phyloP scores from a whole-genome alignment of 2,329 filamentous ascomycete genomes.

The Trichoderma aggressivum region DNA sequence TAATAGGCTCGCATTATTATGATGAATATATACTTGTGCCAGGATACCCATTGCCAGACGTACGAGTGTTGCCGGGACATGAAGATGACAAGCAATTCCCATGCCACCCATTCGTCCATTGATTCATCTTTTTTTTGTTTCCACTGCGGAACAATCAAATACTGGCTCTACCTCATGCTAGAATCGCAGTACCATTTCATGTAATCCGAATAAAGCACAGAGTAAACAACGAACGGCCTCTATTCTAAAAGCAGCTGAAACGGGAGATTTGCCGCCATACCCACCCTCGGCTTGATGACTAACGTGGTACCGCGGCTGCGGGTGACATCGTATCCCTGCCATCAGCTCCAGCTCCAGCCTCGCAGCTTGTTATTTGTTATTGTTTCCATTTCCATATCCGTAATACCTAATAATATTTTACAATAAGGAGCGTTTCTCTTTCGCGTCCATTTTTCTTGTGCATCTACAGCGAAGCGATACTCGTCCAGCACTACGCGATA shows the following conservation, averaged over 20 bases:
- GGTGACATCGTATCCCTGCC: conserved; percentile 25
- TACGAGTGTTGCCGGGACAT: neutral
- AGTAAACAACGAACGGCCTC: neutral
- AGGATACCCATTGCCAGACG: neutral
- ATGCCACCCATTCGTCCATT: neutral
- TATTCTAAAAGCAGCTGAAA: neutral
- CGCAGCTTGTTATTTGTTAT: conserved; percentile 5
- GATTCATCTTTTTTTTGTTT: neutral
- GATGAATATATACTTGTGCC: neutral
- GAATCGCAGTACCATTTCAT: neutral
- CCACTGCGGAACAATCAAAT: neutral
- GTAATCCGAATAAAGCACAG: neutral
- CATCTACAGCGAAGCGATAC: neutral
- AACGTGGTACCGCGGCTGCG: conserved; percentile 27
- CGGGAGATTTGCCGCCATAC: neutral
- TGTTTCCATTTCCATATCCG: conserved; percentile 3
- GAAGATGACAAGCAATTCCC: neutral
- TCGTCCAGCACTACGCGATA: neutral
- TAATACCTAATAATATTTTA: neutral
- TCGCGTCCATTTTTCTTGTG: neutral
- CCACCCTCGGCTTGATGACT: neutral
- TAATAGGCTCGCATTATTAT: conserved; percentile 6
- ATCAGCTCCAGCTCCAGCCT: conserved; percentile 11
- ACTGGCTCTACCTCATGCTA: neutral
- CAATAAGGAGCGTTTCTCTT: neutral